Conservation (phyloP, 1,284 basidiomycete species). For the Ganoderma sp. region DNA sequence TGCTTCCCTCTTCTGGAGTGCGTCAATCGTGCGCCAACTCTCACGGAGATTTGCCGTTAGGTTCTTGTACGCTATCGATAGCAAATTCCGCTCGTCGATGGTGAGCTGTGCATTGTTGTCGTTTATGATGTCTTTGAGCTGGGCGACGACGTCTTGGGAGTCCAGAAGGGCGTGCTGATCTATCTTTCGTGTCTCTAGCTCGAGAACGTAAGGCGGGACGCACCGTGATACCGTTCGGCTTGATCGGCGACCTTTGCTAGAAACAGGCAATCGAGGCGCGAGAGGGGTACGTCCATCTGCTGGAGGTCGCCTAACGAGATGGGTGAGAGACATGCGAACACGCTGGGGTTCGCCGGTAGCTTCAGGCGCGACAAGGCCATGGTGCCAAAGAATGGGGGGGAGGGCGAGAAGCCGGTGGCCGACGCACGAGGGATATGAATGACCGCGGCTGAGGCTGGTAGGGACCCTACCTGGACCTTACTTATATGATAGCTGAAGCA, state of each 20-base stretch:
- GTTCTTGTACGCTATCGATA: slow-evolving; percentile 76
- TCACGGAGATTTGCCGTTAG: slow-evolving; percentile 64
- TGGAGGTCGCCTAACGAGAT: slow-evolving; percentile 15
- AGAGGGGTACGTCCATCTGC: slow-evolving; percentile 35
- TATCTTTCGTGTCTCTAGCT: slow-evolving; percentile 1
- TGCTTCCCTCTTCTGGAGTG: slow-evolving; percentile 57
- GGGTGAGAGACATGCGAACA: slow-evolving; percentile 15
- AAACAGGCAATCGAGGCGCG: slow-evolving; percentile 49
- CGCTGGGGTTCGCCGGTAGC: slow-evolving; percentile 4
- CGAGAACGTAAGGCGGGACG: slow-evolving; percentile 17
- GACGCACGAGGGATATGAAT: slow-evolving; percentile 6
- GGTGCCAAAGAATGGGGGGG: background rate
- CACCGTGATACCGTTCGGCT: slow-evolving; percentile 70
- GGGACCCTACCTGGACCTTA: slow-evolving; percentile 4
- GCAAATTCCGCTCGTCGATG: slow-evolving; percentile 69
- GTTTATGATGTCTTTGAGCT: slow-evolving; percentile 61
- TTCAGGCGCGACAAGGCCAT: background rate
- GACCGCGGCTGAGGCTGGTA: background rate
- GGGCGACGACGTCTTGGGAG: slow-evolving; percentile 58
- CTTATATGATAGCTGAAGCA: slow-evolving; percentile 24
- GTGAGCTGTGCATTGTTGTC: slow-evolving; percentile 56
- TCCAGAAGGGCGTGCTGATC: background rate
- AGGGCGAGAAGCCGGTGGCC: background rate
- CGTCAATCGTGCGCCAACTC: slow-evolving; percentile 66
- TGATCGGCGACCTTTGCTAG: slow-evolving; percentile 72